Evolutionary conservation across 1,139 yeast genomes (phyloP).

Genomic region (Geotrichum carabidarum): DNA sequence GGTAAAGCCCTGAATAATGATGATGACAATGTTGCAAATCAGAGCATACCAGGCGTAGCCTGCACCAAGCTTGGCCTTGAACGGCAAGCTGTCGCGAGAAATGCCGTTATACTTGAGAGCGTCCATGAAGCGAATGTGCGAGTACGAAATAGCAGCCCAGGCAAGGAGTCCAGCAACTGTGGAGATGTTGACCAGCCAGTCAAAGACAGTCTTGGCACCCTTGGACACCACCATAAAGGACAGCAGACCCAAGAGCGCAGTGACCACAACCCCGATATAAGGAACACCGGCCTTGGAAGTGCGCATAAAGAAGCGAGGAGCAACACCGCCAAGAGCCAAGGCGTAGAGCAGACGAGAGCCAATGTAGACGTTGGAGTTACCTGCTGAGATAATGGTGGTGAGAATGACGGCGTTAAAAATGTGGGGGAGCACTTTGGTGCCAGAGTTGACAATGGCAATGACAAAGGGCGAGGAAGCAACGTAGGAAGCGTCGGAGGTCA

Average conservation of each 20-base stretch:
- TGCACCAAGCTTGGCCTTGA: constrained; percentile 63
- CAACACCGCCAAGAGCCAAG: constrained; percentile 58
- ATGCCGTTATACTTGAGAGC: constrained; percentile 54
- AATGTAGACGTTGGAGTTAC: constrained; percentile 73
- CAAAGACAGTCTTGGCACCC: constrained; percentile 62
- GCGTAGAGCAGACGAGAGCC: constrained; percentile 71
- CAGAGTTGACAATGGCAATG: constrained; percentile 59
- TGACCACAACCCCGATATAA: constrained; percentile 47
- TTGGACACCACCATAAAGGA: constrained; percentile 67
- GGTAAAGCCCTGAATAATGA: constrained; percentile 65
- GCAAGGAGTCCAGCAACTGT: constrained; percentile 74
- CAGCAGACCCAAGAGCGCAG: constrained; percentile 58
- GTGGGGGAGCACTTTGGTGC: constrained; percentile 50
- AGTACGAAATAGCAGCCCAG: constrained; percentile 66
- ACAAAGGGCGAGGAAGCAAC: constrained; percentile 79
- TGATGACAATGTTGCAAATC: constrained; percentile 49
- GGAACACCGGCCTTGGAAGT: constrained; percentile 74
- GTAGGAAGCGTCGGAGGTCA: constrained; percentile 42
- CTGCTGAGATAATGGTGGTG: constrained; percentile 68
- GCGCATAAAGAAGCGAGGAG: constrained; percentile 65
- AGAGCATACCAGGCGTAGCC: constrained; percentile 65
- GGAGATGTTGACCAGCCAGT: constrained; percentile 74
- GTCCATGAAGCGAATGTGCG: constrained; percentile 57
- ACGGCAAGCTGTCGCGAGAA: constrained; percentile 60
- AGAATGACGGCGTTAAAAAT: constrained; percentile 73